Evolutionary conservation across 306 rosid species (phyloP).

Genomic region (Chamaecrista fasciculata): DNA sequence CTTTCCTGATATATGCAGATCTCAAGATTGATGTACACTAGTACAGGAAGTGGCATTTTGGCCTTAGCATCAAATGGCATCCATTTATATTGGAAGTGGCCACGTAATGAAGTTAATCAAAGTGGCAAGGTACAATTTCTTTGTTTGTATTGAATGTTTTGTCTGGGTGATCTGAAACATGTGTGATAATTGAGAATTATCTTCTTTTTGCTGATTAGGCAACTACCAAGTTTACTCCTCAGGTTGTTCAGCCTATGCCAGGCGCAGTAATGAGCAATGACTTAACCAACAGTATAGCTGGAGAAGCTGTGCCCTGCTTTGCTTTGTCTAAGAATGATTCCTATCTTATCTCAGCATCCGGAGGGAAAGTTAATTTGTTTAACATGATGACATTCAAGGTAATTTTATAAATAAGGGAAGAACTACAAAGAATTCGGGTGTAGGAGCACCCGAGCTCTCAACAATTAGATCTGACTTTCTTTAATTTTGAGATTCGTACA

Average conservation of each 20-base stretch:
- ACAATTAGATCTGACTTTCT: no score
- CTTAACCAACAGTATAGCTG: slow-evolving; percentile 66
- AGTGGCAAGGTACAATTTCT: slow-evolving; percentile 55
- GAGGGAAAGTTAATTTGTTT: slow-evolving; percentile 85
- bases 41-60: slow-evolving; percentile 81
- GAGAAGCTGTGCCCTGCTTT: slow-evolving; percentile 94
- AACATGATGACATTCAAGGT: slow-evolving; percentile 96
- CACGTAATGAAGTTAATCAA: slow-evolving; percentile 65
- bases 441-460: no score
- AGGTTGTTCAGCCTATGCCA: not conserved
- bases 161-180: slow-evolving; percentile 29
- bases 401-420: slow-evolving; percentile 27
- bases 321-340: slow-evolving; percentile 96
- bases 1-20: slow-evolving; percentile 47
- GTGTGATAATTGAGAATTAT: not conserved
- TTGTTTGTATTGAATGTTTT: slow-evolving; percentile 27
- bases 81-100: slow-evolving; percentile 96
- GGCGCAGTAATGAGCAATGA: slow-evolving; percentile 91
- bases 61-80: slow-evolving; percentile 92
- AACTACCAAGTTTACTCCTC: slow-evolving; percentile 54
- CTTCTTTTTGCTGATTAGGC: slow-evolving; percentile 39
- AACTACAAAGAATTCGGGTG: no score
- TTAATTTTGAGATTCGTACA: no score
- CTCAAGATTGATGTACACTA: slow-evolving; percentile 85
- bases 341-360: slow-evolving; percentile 95